Evolutionary conservation across 2,329 filamentous ascomycete genomes (phyloP).

Genomic region (Hypoxylon sp.): DNA sequence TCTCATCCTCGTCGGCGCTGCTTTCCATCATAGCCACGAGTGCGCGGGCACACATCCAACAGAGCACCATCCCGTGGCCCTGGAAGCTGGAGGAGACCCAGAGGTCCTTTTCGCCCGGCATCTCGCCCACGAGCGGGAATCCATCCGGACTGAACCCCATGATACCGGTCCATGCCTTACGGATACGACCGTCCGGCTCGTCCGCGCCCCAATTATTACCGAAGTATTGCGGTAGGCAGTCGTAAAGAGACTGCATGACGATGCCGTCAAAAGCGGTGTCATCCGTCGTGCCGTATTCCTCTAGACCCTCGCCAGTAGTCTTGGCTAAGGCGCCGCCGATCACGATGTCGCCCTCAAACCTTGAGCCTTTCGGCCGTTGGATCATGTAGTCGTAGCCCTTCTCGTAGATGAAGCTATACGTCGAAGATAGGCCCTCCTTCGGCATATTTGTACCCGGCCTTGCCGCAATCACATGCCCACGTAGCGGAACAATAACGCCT

Average conservation of each 20-base stretch:
- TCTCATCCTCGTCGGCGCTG: constrained; percentile 45
- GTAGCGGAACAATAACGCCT: constrained; percentile 61
- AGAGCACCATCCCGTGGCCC: constrained; percentile 75
- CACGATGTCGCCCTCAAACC: constrained; percentile 64
- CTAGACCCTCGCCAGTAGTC: constrained; percentile 55
- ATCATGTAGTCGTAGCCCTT: constrained; percentile 77
- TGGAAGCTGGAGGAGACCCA: constrained; percentile 72
- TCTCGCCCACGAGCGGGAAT: constrained; percentile 63
- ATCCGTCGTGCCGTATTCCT: constrained; percentile 67
- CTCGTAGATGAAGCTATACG: constrained; percentile 72
- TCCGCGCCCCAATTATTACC: constrained; percentile 64
- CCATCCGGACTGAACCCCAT: constrained; percentile 68
- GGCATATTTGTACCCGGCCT: constrained; percentile 53
- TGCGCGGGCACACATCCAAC: constrained; percentile 69
- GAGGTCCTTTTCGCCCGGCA: constrained; percentile 60
- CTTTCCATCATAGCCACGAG: constrained; percentile 65
- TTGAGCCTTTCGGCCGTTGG: constrained; percentile 61
- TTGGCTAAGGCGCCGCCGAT: constrained; percentile 69
- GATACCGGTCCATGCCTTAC: constrained; percentile 65
- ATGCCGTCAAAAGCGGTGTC: constrained; percentile 64
- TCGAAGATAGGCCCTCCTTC: constrained; percentile 56
- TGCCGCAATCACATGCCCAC: constrained; percentile 63
- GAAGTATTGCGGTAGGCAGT: constrained; percentile 62
- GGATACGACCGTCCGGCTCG: constrained; percentile 54
- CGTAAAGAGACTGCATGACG: constrained; percentile 61